Percentiles rank a stretch among this genome's conserved stretches.
These are phyloP conservation scores for Eucalyptus cloeziana DNA, from an alignment of 345 rosid genomes.

Conservation along the genomic window DNA sequence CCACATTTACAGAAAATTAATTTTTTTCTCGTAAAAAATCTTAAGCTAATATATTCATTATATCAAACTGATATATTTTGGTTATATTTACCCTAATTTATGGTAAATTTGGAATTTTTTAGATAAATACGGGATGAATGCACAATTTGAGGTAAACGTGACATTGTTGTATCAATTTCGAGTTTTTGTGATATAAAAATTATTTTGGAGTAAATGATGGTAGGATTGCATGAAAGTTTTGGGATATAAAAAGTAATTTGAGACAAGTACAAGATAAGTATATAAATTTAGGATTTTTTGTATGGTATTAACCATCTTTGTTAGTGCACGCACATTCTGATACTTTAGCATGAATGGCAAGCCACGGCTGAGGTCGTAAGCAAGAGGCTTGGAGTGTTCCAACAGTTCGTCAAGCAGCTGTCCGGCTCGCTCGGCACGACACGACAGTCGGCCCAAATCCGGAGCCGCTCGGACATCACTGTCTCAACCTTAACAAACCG, in stretches of 20 bases:
- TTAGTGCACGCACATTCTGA: background rate
- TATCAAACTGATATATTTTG: background rate
- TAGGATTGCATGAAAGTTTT: background rate
- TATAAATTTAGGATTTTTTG: background rate
- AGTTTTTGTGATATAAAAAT: background rate
- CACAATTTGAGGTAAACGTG: background rate
- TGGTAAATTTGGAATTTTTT: background rate
- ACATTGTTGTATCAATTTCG: fast-evolving
- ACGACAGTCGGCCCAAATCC: background rate
- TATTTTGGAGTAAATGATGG: too few relatives aligned
- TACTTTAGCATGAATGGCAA: background rate
- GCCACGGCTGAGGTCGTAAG: background rate
- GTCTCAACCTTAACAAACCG: background rate
- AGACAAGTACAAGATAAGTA: too few relatives aligned
- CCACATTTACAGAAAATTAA: fast-evolving
- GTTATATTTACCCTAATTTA: background rate
- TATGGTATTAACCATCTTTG: background rate
- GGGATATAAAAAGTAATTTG: background rate
- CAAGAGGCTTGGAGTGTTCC: background rate
- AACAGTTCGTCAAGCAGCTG: background rate
- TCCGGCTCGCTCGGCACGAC: background rate
- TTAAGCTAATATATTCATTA: fast-evolving
- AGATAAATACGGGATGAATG: fast-evolving
- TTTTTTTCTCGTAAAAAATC: fast-evolving
- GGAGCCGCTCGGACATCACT: background rate